phyloP scores from a whole-genome alignment of 768 basidiomycete species.

The Mycena crocata region DNA sequence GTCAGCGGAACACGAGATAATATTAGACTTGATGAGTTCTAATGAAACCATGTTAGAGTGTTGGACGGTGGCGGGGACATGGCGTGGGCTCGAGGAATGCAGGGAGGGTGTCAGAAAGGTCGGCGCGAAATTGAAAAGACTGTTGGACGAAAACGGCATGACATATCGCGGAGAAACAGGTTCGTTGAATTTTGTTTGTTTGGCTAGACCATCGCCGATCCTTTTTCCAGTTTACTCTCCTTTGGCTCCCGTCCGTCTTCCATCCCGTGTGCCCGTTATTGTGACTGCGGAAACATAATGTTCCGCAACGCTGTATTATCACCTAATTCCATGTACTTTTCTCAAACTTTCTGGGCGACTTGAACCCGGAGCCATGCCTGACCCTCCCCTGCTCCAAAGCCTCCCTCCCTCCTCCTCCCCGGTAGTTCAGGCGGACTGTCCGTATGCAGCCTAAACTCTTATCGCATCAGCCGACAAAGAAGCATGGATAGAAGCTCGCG shows the following conservation, averaged over 20 bases:
- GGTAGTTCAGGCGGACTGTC: not conserved
- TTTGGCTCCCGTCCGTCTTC: slow-evolving; percentile 26
- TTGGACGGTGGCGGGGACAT: slow-evolving; percentile 78
- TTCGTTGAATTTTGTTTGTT: not conserved
- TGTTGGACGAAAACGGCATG: slow-evolving; percentile 67
- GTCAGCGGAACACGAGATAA: not conserved
- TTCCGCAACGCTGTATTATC: slow-evolving; percentile 10
- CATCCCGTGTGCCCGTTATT: slow-evolving; percentile 17
- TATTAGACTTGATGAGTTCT: slow-evolving; percentile 24
- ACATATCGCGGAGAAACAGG: slow-evolving; percentile 28
- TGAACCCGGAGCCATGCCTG: not conserved
- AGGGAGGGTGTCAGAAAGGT: slow-evolving; percentile 70
- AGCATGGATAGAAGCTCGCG: not conserved
- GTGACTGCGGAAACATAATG: not conserved
- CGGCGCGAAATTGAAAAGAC: slow-evolving; percentile 68
- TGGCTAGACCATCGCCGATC: too few relatives aligned
- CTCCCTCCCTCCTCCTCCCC: too few relatives aligned
- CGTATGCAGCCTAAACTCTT: not conserved
- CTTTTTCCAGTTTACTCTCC: slow-evolving; percentile 26
- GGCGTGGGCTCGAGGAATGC: slow-evolving; percentile 74
- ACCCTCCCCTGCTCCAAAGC: not conserved
- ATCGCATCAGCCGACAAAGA: not conserved
- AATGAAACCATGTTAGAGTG: slow-evolving; percentile 60
- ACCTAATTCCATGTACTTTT: slow-evolving; percentile 2
- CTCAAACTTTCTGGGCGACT: not conserved